These are phyloP conservation scores for Hymenoscyphus albidus DNA, from an alignment of 2,329 filamentous ascomycete genomes.

Conservation along the genomic window DNA sequence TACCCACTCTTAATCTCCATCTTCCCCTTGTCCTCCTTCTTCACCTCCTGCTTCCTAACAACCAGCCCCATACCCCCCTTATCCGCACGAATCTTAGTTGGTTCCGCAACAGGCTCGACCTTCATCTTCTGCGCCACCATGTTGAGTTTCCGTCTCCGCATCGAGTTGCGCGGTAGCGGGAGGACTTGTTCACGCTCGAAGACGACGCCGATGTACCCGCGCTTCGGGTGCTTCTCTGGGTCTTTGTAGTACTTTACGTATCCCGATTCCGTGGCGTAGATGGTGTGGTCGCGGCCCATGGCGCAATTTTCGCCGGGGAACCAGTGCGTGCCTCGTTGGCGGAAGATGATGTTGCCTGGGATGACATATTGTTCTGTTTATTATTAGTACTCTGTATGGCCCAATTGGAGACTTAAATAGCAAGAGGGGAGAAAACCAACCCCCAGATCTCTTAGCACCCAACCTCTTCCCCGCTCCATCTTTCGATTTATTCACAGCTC, in stretches of 20 bases:
- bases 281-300: conserved; percentile 94
- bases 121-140: conserved; percentile 57
- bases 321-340: conserved; percentile 92
- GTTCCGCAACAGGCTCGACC: conserved; percentile 23
- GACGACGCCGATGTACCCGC: conserved; percentile 92
- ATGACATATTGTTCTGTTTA: conserved; percentile 80
- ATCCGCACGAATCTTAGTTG: conserved; percentile 13
- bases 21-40: conserved; percentile 35
- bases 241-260: conserved; percentile 98
- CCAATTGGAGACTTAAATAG: neutral
- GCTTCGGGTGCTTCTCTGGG: conserved; percentile 72
- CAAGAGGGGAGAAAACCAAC: conserved; percentile 40
- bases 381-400: neutral
- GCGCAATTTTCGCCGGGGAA: conserved; percentile 92
- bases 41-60: conserved; percentile 14
- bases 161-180: conserved; percentile 70
- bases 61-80: conserved; percentile 9
- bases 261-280: conserved; percentile 78
- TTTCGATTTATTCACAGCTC: conserved; percentile 66
- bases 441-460: conserved; percentile 89
- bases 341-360: conserved; percentile 96
- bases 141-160: conserved; percentile 70
- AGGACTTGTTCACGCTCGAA: conserved; percentile 79
- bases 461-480: conserved; percentile 78
- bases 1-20: conserved; percentile 52